These are phyloP conservation scores for Wickerhamomyces alni DNA, from an alignment of 805 yeast species.

Conservation along the genomic window DNA sequence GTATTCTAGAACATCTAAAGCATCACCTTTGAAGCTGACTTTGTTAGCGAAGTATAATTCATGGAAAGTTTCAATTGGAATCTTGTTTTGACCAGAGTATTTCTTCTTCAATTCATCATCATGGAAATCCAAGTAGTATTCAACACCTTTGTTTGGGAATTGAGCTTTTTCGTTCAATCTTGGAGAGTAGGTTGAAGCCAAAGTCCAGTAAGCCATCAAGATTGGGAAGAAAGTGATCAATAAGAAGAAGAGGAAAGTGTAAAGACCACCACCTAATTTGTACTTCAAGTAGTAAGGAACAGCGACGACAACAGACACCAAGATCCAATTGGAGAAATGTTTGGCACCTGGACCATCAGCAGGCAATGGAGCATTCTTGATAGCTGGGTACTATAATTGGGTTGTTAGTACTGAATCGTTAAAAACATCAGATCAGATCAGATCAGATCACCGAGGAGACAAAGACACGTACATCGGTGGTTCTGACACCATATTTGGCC, in stretches of 20 bases:
- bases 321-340: slow-evolving; percentile 58
- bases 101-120: slow-evolving; percentile 60
- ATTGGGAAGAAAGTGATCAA: slow-evolving; percentile 59
- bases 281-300: slow-evolving; percentile 60
- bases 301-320: slow-evolving; percentile 43
- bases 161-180: slow-evolving; percentile 72
- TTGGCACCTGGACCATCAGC: slow-evolving; percentile 89
- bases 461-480: slow-evolving; percentile 18
- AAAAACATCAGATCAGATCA: background rate
- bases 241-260: slow-evolving; percentile 57
- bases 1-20: slow-evolving; percentile 75
- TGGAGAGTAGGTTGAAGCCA: slow-evolving; percentile 72
- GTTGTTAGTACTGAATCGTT: slow-evolving; percentile 3
- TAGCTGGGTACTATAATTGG: slow-evolving; percentile 49
- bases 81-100: slow-evolving; percentile 68
- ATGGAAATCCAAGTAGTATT: slow-evolving; percentile 77
- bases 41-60: slow-evolving; percentile 79
- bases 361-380: slow-evolving; percentile 80
- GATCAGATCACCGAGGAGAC: background rate
- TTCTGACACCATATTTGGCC: slow-evolving; percentile 39
- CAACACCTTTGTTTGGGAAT: slow-evolving; percentile 72
- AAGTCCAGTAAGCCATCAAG: slow-evolving; percentile 77
- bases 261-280: slow-evolving; percentile 64
- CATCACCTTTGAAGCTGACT: slow-evolving; percentile 84
- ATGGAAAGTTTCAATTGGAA: slow-evolving; percentile 90